Evolutionary conservation across 768 basidiomycete species (phyloP).

Genomic region (Brasilioporus rufonigricans): DNA sequence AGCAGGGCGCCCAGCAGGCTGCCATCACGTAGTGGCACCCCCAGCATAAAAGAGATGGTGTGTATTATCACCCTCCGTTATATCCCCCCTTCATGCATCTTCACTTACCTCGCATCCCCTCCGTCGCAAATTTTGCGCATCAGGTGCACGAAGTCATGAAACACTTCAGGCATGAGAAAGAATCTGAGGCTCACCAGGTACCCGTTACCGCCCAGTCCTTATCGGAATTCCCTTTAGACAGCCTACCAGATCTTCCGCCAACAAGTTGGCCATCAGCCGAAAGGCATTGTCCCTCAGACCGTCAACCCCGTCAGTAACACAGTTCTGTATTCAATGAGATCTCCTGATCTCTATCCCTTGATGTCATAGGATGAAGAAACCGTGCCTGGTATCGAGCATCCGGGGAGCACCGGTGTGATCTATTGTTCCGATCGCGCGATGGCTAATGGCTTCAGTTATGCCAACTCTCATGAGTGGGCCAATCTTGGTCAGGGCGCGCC

Average conservation of each 20-base stretch:
- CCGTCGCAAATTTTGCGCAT: constrained; percentile 35
- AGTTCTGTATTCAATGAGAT: neutral
- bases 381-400: constrained; percentile 83
- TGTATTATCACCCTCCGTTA: constrained; percentile 11
- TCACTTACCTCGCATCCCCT: constrained; percentile 26
- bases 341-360: constrained; percentile 2
- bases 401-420: constrained; percentile 62
- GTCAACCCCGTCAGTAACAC: constrained; percentile 57
- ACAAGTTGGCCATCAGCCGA: constrained; percentile 66
- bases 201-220: neutral
- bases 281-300: constrained; percentile 63
- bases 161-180: constrained; percentile 69
- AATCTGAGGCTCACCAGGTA: constrained; percentile 88
- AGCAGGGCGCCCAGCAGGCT: constrained; percentile 29
- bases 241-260: constrained; percentile 67
- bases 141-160: constrained; percentile 72
- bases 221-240: constrained; percentile 1
- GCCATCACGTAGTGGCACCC: constrained; percentile 40
- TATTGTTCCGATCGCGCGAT: constrained; percentile 95
- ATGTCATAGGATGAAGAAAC: constrained; percentile 75
- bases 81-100: constrained; percentile 23
- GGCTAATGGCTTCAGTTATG: constrained; percentile 88
- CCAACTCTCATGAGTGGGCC: constrained; percentile 76
- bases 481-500: constrained; percentile 93
- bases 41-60: constrained; percentile 44